Percentiles rank a stretch among this genome's conserved stretches.
Conservation (phyloP, 805 yeast species). For the Candida ipomoeae region DNA sequence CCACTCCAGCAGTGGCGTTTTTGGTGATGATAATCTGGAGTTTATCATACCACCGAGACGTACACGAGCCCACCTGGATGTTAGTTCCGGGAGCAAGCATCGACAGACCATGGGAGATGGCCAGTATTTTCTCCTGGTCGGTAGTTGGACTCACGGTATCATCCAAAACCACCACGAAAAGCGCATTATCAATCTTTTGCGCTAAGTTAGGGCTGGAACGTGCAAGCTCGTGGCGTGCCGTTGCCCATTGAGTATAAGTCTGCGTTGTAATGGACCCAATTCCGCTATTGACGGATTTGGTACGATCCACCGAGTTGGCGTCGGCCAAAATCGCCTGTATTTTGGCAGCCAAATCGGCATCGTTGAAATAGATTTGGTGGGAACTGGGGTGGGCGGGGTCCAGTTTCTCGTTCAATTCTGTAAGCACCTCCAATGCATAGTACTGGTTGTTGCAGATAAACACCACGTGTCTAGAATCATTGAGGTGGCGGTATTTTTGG, state of each 20-base stretch:
- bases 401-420: constrained; percentile 14
- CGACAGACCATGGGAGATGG: constrained; percentile 51
- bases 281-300: constrained; percentile 42
- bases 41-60: constrained; percentile 58
- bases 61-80: constrained; percentile 53
- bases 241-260: constrained; percentile 45
- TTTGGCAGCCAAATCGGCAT: constrained; percentile 45
- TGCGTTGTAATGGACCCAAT: constrained; percentile 56
- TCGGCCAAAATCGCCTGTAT: constrained; percentile 42
- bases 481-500: constrained; percentile 25
- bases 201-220: constrained; percentile 35
- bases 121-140: constrained; percentile 46
- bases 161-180: constrained; percentile 51
- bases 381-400: constrained; percentile 5
- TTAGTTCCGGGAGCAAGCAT: constrained; percentile 39
- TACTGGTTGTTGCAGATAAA: constrained; percentile 48
- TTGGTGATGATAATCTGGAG: constrained; percentile 50
- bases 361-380: constrained; percentile 49
- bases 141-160: constrained; percentile 39
- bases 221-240: constrained; percentile 40
- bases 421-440: constrained; percentile 47
- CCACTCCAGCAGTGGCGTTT: constrained; percentile 56
- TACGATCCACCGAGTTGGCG: constrained; percentile 29
- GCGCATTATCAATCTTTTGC: constrained; percentile 43
- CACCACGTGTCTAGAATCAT: constrained; percentile 47